Evolutionary conservation across 805 yeast genomes (phyloP).

Genomic region (baker's yeast (Saccharomyces cerevisiae)): DNA sequence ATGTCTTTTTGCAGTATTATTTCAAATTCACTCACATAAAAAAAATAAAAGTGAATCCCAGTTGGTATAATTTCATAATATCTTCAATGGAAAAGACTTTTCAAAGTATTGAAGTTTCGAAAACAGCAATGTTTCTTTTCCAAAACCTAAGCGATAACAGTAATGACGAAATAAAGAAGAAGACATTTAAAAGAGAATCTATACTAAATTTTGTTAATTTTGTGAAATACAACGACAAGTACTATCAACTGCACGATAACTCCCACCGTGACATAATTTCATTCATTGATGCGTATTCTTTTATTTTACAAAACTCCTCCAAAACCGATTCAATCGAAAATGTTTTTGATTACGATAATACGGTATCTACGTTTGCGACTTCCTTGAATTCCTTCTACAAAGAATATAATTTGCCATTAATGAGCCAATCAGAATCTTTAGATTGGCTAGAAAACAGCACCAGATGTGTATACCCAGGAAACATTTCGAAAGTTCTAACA

Average conservation of each 20-base stretch:
- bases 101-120: constrained; percentile 34
- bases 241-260: constrained; percentile 30
- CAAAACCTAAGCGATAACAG: constrained; percentile 12
- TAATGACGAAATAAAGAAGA: constrained; percentile 9
- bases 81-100: constrained; percentile 37
- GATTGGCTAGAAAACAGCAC: constrained; percentile 16
- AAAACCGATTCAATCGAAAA: constrained; percentile 10
- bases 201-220: constrained; percentile 34
- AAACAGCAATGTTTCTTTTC: constrained; percentile 32
- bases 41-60: constrained; percentile 7
- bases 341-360: constrained; percentile 11
- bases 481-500: constrained; percentile 10
- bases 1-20: constrained; percentile 23
- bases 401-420: constrained; percentile 12
- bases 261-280: constrained; percentile 34
- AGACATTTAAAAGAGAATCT: constrained; percentile 18
- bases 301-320: constrained; percentile 13
- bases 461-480: constrained; percentile 15
- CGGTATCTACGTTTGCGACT: constrained; percentile 5
- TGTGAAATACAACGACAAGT: constrained; percentile 34
- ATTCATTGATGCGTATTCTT: constrained; percentile 20
- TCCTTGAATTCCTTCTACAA: constrained; percentile 14
- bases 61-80: constrained; percentile 24
- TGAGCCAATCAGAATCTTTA: constrained; percentile 12
- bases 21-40: constrained; percentile 12